These are phyloP conservation scores for Gliomastix tumulicola DNA, from an alignment of 2,329 filamentous ascomycete species.

Conservation along the genomic window DNA sequence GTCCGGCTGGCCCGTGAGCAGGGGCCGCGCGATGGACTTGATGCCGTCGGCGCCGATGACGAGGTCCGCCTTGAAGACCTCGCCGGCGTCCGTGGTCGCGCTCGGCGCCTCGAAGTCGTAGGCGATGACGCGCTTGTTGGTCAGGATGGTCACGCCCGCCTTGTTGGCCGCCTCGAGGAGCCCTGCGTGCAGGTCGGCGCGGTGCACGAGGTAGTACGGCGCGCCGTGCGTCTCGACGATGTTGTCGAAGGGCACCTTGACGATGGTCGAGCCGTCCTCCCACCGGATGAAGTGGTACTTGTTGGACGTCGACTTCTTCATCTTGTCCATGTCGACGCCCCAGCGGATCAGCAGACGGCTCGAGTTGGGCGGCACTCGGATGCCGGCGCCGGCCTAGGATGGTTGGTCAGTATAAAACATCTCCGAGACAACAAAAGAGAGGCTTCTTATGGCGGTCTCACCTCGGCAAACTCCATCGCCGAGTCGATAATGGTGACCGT, in stretches of 20 bases:
- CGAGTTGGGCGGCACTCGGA: constrained; percentile 21
- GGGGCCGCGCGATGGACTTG: constrained; percentile 50
- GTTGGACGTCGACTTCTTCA: constrained; percentile 15
- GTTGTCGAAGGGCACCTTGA: constrained; percentile 23
- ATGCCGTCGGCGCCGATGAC: constrained; percentile 59
- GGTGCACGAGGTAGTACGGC: constrained; percentile 53
- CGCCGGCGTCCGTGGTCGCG: constrained; percentile 25
- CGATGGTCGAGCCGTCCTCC: constrained; percentile 15
- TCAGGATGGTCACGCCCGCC: constrained; percentile 27
- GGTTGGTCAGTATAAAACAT: no score
- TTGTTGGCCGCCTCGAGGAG: constrained; percentile 42
- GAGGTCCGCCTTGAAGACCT: constrained; percentile 36
- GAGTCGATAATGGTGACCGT: constrained; percentile 11
- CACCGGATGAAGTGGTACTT: constrained; percentile 17
- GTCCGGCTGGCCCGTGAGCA: constrained; percentile 36
- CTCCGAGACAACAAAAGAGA: no score
- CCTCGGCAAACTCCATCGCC: constrained; percentile 9
- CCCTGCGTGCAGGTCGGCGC: constrained; percentile 53
- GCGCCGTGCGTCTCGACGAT: constrained; percentile 47
- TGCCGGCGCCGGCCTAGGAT: constrained; percentile 20
- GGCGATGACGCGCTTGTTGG: neutral
- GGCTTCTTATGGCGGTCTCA: neutral
- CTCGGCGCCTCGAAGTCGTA: constrained; percentile 34
- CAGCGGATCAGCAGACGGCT: constrained; percentile 14
- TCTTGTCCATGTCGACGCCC: constrained; percentile 12